Base-by-base conservation (phyloP, 1,284 basidiomycete genomes). In the Paramarasmius palmivorus region DNA sequence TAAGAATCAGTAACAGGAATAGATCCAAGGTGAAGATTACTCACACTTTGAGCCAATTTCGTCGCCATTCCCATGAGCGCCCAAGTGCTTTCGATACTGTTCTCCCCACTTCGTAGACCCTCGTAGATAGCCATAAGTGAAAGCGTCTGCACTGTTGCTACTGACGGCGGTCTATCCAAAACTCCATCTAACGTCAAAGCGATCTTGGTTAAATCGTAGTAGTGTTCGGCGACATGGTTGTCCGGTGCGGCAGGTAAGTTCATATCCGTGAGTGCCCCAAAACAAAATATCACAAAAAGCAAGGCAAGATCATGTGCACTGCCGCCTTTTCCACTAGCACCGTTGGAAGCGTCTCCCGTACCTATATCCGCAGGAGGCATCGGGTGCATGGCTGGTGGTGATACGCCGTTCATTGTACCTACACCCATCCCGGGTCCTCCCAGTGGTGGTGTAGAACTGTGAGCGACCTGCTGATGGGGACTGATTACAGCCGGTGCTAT, bases 71-170 rank as follows among this genome's bases (percentile, higher is more conserved):
- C 83, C 64, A 85, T 78, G 22, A 81, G 68, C 4, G 76, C 73
- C 85, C 83, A 86, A 8, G 81, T 83, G 42, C 72, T 76, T 65
- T 86, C 84, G 37, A 84, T 79, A 44, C 77, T 79, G 46, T 83
- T 79, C 56, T 83, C 79, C n/a, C 75, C 75, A 4, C 74, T 76
- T 58, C 72, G 73, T 41, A 85, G 59, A 2, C 79, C 86, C 63
- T 88, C 82, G 59, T 86, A 89, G 44, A 89, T 85, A 0, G 74
- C 85, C 73, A 89, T 81, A 47, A 89, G 63, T 32, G 81, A 77
- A 34, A 90, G 61, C 0, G 84, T 75, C 65, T 90, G 88, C 14
- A 90, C 79, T 0, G 86, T 89, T 15, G 82, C 73, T 4, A 90
- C 79, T 17, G 80, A 82, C 0, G 87, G 86, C 1, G 84, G 81